A percentile compares a stretch with the other conserved stretches of the same genome.
Evolutionary conservation across 2,329 filamentous ascomycete genomes (phyloP).

Genomic region (Aspergillus proliferans): DNA sequence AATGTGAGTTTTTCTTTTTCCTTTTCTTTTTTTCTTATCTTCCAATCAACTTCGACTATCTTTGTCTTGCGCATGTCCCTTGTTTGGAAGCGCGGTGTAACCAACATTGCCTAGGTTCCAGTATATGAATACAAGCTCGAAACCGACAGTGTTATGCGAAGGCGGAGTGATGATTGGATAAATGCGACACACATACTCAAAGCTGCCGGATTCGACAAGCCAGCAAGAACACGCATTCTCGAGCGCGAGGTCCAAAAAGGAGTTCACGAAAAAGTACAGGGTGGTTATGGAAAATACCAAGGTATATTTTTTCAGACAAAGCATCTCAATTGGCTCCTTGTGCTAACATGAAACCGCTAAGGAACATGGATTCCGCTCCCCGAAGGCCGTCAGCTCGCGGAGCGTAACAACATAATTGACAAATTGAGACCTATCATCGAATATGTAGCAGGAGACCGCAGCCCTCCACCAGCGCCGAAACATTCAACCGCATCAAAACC

Average conservation of each 20-base stretch:
- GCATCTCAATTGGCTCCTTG: neutral
- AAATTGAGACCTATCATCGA: slow-evolving; percentile 84
- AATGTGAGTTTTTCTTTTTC: slow-evolving; percentile 42
- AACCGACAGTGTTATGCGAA: slow-evolving; percentile 90
- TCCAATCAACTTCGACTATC: neutral
- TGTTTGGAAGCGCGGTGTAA: slow-evolving; percentile 6
- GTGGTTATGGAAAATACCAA: slow-evolving; percentile 98
- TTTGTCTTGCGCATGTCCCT: neutral
- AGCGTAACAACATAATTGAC: slow-evolving; percentile 79
- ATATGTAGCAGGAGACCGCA: slow-evolving; percentile 74
- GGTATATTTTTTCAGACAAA: slow-evolving; percentile 44
- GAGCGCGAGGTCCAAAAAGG: slow-evolving; percentile 97
- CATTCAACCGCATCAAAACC: slow-evolving; percentile 72
- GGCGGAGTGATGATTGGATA: slow-evolving; percentile 91
- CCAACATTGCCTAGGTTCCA: slow-evolving; percentile 59
- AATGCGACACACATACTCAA: slow-evolving; percentile 99
- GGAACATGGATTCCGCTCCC: slow-evolving; percentile 93
- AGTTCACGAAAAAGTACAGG: slow-evolving; percentile 94
- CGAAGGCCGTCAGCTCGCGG: slow-evolving; percentile 72
- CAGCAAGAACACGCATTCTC: slow-evolving; percentile 85
- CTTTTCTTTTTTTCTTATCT: neutral
- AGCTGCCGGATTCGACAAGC: slow-evolving; percentile 94
- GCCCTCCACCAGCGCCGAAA: slow-evolving; percentile 87
- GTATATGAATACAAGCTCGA: slow-evolving; percentile 91
- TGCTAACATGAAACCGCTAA: slow-evolving; percentile 28